phyloP scores from a whole-genome alignment of 306 rosid genomes.

The Fragaria iinumae region DNA sequence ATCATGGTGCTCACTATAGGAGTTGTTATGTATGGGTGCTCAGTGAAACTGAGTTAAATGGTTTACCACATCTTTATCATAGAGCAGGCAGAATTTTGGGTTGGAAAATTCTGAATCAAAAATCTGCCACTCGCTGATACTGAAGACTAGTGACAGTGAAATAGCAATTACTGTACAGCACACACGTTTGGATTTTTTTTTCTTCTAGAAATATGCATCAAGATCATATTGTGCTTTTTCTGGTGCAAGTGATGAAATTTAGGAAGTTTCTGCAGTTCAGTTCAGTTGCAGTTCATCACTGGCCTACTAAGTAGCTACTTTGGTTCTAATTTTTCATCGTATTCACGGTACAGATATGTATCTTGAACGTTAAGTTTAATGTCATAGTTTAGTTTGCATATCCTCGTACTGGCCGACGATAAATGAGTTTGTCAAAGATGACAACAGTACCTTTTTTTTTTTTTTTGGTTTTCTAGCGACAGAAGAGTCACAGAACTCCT shows the following conservation, averaged over 20 bases:
- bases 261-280: background rate
- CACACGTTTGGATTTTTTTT: background rate
- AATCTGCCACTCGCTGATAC: background rate
- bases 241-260: background rate
- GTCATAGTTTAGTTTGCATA: background rate
- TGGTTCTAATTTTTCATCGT: background rate
- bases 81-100: background rate
- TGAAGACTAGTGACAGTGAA: background rate
- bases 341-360: background rate
- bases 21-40: background rate
- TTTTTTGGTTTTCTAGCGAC: background rate
- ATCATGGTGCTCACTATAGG: background rate
- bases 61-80: background rate
- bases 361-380: background rate
- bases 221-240: background rate
- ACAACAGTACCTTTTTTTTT: background rate
- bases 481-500: background rate
- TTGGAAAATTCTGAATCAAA: background rate
- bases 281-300: background rate
- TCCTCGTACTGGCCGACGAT: background rate
- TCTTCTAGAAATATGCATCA: background rate
- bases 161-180: background rate
- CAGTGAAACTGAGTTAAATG: background rate
- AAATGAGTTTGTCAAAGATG: background rate
- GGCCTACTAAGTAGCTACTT: background rate